Base-by-base conservation (phyloP, 2,329 filamentous ascomycete genomes). In the Pyrenochaeta sp. region DNA sequence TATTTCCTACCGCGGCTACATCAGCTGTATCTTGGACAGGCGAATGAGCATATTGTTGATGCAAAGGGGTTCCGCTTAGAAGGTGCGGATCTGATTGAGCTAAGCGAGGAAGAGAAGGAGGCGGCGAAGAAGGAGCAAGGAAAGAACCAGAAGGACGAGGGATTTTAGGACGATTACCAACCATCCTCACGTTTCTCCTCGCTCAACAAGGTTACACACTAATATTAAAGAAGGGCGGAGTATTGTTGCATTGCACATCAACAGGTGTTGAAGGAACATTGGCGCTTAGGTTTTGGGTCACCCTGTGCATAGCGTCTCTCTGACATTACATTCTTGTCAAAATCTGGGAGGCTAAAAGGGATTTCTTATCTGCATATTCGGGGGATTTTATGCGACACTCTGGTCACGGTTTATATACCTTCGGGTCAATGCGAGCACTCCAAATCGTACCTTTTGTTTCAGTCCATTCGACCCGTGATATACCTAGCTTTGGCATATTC, bases 141-240 rank as follows among this genome's bases (percentile, higher is more conserved):
- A 25, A 72, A 75, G 59, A 75, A 75, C 44, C 73, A 76, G 36
- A 77, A 77, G 52, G 71, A 76, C 39, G 73, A 77, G 59, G 72
- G 74, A 4, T 76, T 65, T 46, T 75, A 66, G 65, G 46, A 51
- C 12, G n/a, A 9, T 27, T 50, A 25, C 24, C 22, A 15, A 27
- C 7, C 4, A 27, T 6, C 12, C 28, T 6, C 42, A 27, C n/a
- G 22, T n/a, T 4, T 44, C 9, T 13, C 5, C 25, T 25, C 7
- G 25, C 40, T 24, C 9, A 28, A 15, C 25, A 12, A 7, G n/a
- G 24, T n/a, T 5, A 44, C 1, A 24, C 4, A 30, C 28, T 30
- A 30, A 30, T 30, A 30, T 9, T 5, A 9, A 30, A 9, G 28
- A 42, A 43, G 10, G 22, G 10, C 25, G 25, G n/a, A 3, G 42